These are phyloP conservation scores for Colletotrichum cuscutae DNA, from an alignment of 2,329 filamentous ascomycete genomes.

Conservation along the genomic window DNA sequence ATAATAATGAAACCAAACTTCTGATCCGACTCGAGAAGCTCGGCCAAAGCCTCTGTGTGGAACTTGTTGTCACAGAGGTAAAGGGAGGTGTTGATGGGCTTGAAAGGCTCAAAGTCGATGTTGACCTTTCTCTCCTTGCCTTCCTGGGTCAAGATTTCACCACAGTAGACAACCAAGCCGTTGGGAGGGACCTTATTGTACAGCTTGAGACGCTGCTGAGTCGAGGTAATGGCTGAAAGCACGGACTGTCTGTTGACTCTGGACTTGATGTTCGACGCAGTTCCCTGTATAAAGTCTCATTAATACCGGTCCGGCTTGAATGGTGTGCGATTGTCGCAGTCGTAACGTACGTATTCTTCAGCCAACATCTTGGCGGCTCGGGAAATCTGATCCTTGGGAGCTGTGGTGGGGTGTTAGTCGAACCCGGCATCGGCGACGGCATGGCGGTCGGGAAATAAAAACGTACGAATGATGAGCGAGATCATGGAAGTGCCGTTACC, in stretches of 20 bases:
- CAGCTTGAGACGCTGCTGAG: slow-evolving; percentile 97
- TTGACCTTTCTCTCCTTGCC: slow-evolving; percentile 99
- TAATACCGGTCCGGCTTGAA: slow-evolving; percentile 38
- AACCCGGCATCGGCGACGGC: background rate
- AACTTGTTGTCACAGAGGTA: slow-evolving; percentile 99
- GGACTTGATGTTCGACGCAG: slow-evolving; percentile 99
- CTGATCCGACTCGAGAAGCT: slow-evolving; percentile 97
- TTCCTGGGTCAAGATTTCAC: slow-evolving; percentile 99
- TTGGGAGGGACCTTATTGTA: slow-evolving; percentile 99
- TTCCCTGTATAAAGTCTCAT: slow-evolving; percentile 72
- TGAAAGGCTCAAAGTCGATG: slow-evolving; percentile 99
- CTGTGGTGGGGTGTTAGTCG: slow-evolving; percentile 55
- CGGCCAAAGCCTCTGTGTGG: slow-evolving; percentile 95
- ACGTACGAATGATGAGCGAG: slow-evolving; percentile 91
- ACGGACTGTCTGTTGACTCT: slow-evolving; percentile 99
- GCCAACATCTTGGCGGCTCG: slow-evolving; percentile 99
- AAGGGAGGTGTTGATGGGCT: slow-evolving; percentile 99
- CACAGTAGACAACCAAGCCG: slow-evolving; percentile 97
- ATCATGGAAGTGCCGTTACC: slow-evolving; percentile 99
- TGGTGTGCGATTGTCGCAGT: background rate
- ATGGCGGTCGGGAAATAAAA: slow-evolving; percentile 33
- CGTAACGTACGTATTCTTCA: slow-evolving; percentile 90
- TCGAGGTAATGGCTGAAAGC: slow-evolving; percentile 97
- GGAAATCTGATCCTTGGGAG: slow-evolving; percentile 97
- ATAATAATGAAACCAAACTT: slow-evolving; percentile 99